Conservation (phyloP, 129 eudicot genomes). For the Chrysanthemum seticuspe region DNA sequence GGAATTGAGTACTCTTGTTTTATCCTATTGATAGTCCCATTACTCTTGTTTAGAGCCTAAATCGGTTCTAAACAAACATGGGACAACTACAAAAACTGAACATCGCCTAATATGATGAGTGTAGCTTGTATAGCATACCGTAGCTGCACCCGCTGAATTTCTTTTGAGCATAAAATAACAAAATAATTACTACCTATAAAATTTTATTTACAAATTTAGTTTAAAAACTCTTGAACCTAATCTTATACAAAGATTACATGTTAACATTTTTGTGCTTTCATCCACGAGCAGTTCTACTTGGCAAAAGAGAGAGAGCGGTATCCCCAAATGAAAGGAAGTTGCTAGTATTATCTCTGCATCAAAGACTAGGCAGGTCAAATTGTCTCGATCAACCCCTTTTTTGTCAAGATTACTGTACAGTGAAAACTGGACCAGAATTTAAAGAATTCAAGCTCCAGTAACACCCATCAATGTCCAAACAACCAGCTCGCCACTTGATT, state of each 20-base stretch:
- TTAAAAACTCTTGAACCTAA: neutral
- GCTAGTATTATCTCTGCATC: constrained; percentile 6
- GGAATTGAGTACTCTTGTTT: too few species aligned
- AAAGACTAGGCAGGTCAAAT: constrained; percentile 6
- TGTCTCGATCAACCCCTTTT: neutral
- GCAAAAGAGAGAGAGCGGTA: neutral
- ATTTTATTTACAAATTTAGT: neutral
- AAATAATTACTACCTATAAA: neutral
- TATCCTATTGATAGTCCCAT: too few species aligned
- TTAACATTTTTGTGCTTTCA: neutral
- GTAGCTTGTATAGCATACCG: too few species aligned
- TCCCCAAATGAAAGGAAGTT: neutral
- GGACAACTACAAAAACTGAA: too few species aligned
- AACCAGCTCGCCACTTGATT: constrained; percentile 74
- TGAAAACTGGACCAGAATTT: constrained; percentile 53
- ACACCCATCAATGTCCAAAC: constrained; percentile 54
- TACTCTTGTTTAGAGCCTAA: too few species aligned
- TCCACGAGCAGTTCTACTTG: neutral
- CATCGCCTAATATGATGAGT: too few species aligned
- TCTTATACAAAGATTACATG: neutral
- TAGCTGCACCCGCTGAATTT: neutral
- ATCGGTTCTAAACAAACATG: too few species aligned
- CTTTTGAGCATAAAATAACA: neutral
- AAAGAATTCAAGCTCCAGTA: constrained; percentile 67
- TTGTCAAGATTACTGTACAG: constrained; percentile 26